Evolutionary conservation across 352 stramenopile genomes (phyloP).

Genomic region (Phytophthora megakarya): DNA sequence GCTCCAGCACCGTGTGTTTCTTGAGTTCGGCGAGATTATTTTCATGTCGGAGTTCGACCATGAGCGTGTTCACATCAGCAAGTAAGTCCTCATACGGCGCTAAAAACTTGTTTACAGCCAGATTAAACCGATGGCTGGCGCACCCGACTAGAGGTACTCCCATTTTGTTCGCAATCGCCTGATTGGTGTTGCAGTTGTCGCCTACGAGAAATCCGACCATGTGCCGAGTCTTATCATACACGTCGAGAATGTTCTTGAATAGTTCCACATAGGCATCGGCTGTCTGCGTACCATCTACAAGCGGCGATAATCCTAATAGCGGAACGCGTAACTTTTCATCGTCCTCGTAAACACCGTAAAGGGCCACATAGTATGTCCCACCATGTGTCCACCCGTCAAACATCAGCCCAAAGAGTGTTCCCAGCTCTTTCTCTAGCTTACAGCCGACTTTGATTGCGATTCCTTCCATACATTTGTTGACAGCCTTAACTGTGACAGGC

Average conservation of each 20-base stretch:
- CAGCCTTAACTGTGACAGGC: slow-evolving; percentile 10
- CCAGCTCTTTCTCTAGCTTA: slow-evolving; percentile 6
- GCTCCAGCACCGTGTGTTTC: slow-evolving; percentile 6
- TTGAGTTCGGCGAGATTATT: slow-evolving; percentile 30
- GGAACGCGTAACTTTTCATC: slow-evolving; percentile 4
- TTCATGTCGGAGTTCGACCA: slow-evolving; percentile 12
- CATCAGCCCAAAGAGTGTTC: slow-evolving; percentile 19
- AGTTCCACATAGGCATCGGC: slow-evolving; percentile 16
- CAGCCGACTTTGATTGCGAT: slow-evolving; percentile 6
- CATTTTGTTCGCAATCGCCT: slow-evolving; percentile 23
- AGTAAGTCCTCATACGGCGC: slow-evolving; percentile 7
- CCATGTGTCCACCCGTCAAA: too few relatives aligned
- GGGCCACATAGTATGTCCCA: slow-evolving; percentile 9
- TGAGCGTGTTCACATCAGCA: slow-evolving; percentile 25
- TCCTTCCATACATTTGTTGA: slow-evolving; percentile 21
- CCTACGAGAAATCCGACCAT: slow-evolving; percentile 29
- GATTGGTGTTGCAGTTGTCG: slow-evolving; percentile 36
- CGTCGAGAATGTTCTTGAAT: slow-evolving; percentile 8
- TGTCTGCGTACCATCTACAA: slow-evolving; percentile 10
- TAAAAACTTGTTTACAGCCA: slow-evolving; percentile 23
- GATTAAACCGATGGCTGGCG: slow-evolving; percentile 35
- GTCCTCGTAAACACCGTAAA: slow-evolving; percentile 14
- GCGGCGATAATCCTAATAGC: slow-evolving; percentile 8
- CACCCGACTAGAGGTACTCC: slow-evolving; percentile 27
- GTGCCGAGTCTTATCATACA: slow-evolving; percentile 20